Percentiles rank a stretch among this genome's conserved stretches.
phyloP scores from a whole-genome alignment of 1,284 basidiomycete species.

The Abortiporus biennis region DNA sequence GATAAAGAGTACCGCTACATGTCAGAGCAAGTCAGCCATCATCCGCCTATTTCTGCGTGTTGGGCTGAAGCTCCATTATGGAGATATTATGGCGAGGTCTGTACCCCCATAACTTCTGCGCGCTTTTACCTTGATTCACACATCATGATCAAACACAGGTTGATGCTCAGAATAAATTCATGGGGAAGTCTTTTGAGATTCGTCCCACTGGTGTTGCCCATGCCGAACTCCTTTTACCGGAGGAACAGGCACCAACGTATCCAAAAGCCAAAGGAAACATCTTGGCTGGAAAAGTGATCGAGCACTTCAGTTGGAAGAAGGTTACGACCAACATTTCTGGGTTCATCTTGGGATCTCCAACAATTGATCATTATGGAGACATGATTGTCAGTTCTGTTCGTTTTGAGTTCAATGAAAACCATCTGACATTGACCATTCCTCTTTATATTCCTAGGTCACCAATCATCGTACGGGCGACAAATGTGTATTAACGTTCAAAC shows the following conservation, averaged over 20 bases:
- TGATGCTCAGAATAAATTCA: conserved; percentile 91
- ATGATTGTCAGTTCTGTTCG: conserved; percentile 74
- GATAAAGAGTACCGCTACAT: conserved; percentile 91
- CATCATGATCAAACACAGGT: conserved; percentile 59
- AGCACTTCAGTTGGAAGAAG: conserved; percentile 94
- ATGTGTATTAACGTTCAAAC: conserved; percentile 92
- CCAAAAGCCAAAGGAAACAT: conserved; percentile 41
- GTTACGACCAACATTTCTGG: conserved; percentile 92
- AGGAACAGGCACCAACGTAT: conserved; percentile 53
- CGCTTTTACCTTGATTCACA: too few species aligned
- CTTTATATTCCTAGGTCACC: conserved; percentile 48
- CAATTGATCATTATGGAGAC: conserved; percentile 97
- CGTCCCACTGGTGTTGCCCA: conserved; percentile 93
- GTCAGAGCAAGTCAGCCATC: conserved; percentile 94
- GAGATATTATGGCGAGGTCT: conserved; percentile 89
- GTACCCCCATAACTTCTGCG: too few species aligned
- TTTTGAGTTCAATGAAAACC: not conserved
- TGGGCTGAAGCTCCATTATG: conserved; percentile 88
- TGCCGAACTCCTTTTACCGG: conserved; percentile 76
- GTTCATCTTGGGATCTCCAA: conserved; percentile 89
- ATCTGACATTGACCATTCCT: too few species aligned
- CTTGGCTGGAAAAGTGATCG: conserved; percentile 51
- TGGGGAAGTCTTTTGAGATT: conserved; percentile 96
- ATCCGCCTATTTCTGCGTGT: conserved; percentile 96
- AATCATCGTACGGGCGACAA: conserved; percentile 93